These are phyloP conservation scores for Gloeostereum incarnatum DNA, from an alignment of 768 basidiomycete species.

Conservation along the genomic window DNA sequence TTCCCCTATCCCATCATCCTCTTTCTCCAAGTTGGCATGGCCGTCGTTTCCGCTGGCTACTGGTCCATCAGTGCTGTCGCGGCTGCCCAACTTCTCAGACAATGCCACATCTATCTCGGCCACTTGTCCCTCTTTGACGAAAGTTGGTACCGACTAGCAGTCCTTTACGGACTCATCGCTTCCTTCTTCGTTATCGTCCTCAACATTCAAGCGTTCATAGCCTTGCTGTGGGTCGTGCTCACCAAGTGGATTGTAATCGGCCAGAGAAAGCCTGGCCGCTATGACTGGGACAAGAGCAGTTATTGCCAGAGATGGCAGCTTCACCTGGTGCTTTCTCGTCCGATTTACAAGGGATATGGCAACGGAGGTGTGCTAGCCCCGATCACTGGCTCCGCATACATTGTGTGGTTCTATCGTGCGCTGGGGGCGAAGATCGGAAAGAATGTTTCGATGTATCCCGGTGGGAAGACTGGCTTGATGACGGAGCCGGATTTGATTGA, in stretches of 20 bases:
- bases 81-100: slow-evolving; percentile 17
- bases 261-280: slow-evolving; percentile 25
- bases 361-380: slow-evolving; percentile 29
- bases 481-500: slow-evolving; percentile 38
- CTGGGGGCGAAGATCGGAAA: slow-evolving; percentile 34
- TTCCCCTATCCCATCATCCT: slow-evolving; percentile 17
- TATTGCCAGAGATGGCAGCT: slow-evolving; percentile 44
- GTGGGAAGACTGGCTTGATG: slow-evolving; percentile 32
- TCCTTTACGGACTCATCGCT: slow-evolving; percentile 30
- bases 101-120: slow-evolving; percentile 20
- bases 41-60: slow-evolving; percentile 14
- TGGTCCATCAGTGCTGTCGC: slow-evolving; percentile 19
- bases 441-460: slow-evolving; percentile 29
- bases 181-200: slow-evolving; percentile 26
- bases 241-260: slow-evolving; percentile 36
- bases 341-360: slow-evolving; percentile 31
- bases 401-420: slow-evolving; percentile 35
- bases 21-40: slow-evolving; percentile 21
- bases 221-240: slow-evolving; percentile 29
- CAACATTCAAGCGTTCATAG: slow-evolving; percentile 25
- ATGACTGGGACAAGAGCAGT: slow-evolving; percentile 35
- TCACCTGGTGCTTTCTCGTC: slow-evolving; percentile 26
- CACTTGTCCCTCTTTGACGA: slow-evolving; percentile 22
- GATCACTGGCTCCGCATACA: slow-evolving; percentile 29
- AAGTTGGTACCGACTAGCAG: slow-evolving; percentile 27